Percentiles rank a stretch among this genome's conserved stretches.
Evolutionary conservation across 2,329 filamentous ascomycete species (phyloP).

Genomic region (Botrytis elliptica): DNA sequence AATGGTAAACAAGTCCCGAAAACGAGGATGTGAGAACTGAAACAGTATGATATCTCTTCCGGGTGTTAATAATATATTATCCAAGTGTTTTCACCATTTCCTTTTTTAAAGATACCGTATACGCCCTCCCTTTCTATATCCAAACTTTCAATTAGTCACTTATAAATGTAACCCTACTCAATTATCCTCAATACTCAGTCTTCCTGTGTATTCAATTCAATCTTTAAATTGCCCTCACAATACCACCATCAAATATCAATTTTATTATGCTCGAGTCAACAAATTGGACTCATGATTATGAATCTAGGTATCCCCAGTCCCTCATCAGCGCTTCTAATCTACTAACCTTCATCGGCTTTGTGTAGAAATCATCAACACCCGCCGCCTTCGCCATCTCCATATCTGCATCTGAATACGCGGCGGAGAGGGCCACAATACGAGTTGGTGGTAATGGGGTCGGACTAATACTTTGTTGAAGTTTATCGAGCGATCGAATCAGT

Average conservation of each 20-base stretch:
- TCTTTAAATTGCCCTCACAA: neutral
- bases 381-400: slow-evolving; percentile 50
- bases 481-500: slow-evolving; percentile 51
- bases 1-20: neutral
- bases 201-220: neutral
- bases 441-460: slow-evolving; percentile 28
- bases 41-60: neutral
- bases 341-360: slow-evolving; percentile 46
- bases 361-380: slow-evolving; percentile 54
- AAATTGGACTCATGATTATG: neutral
- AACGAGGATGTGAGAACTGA: neutral
- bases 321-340: slow-evolving; percentile 13
- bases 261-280: neutral
- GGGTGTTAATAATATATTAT: neutral
- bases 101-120: neutral
- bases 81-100: no score
- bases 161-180: no score
- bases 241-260: neutral
- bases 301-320: neutral
- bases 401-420: slow-evolving; percentile 49
- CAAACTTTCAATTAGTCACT: neutral
- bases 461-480: slow-evolving; percentile 23
- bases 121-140: neutral
- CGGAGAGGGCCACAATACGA: slow-evolving; percentile 51
- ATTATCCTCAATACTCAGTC: neutral